Evolutionary conservation across 257 asterid genomes (phyloP).

Genomic region (Paulownia fortunei): DNA sequence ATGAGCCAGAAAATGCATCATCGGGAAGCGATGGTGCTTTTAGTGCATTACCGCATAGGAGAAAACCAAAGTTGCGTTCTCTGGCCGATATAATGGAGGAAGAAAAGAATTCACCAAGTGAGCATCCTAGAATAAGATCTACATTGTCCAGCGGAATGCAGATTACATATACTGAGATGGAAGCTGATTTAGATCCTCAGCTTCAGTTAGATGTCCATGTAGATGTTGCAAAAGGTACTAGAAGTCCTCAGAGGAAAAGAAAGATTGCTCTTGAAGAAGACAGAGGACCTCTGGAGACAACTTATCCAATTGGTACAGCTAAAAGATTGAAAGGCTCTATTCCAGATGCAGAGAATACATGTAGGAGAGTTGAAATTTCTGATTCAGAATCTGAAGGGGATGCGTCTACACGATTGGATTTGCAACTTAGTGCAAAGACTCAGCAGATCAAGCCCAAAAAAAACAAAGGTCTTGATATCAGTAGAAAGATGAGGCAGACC

Average conservation of each 20-base stretch:
- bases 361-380: constrained; percentile 34
- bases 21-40: constrained; percentile 47
- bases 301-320: constrained; percentile 6
- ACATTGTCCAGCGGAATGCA: constrained; percentile 31
- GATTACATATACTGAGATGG: constrained; percentile 39
- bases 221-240: constrained; percentile 25
- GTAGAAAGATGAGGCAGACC: constrained; percentile 35
- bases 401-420: constrained; percentile 28
- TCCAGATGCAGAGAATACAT: constrained; percentile 37
- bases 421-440: constrained; percentile 29
- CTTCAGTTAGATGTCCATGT: constrained; percentile 25
- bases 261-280: constrained; percentile 47
- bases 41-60: constrained; percentile 40
- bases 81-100: constrained; percentile 65
- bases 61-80: constrained; percentile 64
- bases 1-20: constrained; percentile 46
- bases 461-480: constrained; percentile 32
- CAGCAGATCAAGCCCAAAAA: constrained; percentile 39
- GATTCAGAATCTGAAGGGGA: constrained; percentile 44
- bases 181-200: constrained; percentile 29
- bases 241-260: constrained; percentile 53
- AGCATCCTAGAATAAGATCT: constrained; percentile 25
- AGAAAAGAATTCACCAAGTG: constrained; percentile 34
- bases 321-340: constrained; percentile 39
- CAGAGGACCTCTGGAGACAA: constrained; percentile 25